phyloP scores from a whole-genome alignment of 306 rosid species.

The Luffa acutangula region DNA sequence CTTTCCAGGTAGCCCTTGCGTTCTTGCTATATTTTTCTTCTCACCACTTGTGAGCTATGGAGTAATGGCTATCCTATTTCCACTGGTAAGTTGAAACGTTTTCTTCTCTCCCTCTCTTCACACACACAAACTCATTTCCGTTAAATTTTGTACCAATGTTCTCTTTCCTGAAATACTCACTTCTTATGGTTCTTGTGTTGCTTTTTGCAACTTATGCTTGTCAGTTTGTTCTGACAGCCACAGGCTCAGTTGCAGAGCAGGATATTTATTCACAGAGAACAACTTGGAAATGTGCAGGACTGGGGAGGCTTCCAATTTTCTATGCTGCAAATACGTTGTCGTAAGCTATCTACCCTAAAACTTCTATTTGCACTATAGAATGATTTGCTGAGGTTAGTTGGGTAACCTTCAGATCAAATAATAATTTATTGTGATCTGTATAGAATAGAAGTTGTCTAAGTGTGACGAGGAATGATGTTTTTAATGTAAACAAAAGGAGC shows the following conservation, averaged over 20 bases:
- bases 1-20: conserved; percentile 88
- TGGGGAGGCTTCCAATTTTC: conserved; percentile 77
- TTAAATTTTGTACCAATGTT: neutral
- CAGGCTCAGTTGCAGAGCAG: conserved; percentile 62
- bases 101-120: neutral
- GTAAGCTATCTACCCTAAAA: conserved; percentile 40
- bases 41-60: conserved; percentile 89
- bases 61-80: conserved; percentile 77
- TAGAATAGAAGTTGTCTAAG: neutral
- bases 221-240: conserved; percentile 91
- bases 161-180: conserved; percentile 9
- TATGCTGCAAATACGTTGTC: conserved; percentile 54
- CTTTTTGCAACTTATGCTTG: conserved; percentile 8
- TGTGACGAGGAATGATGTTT: neutral
- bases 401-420: neutral
- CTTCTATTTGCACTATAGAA: conserved; percentile 4
- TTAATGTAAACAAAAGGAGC: neutral
- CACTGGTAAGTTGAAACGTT: conserved; percentile 46
- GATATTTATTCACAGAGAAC: conserved; percentile 44
- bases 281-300: conserved; percentile 53
- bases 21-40: conserved; percentile 63
- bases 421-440: neutral
- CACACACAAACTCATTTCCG: neutral
- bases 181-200: conserved; percentile 3
- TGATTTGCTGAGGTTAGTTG: neutral